These are phyloP conservation scores for Yarrowia divulgata DNA, from an alignment of 805 yeast genomes.

Conservation along the genomic window DNA sequence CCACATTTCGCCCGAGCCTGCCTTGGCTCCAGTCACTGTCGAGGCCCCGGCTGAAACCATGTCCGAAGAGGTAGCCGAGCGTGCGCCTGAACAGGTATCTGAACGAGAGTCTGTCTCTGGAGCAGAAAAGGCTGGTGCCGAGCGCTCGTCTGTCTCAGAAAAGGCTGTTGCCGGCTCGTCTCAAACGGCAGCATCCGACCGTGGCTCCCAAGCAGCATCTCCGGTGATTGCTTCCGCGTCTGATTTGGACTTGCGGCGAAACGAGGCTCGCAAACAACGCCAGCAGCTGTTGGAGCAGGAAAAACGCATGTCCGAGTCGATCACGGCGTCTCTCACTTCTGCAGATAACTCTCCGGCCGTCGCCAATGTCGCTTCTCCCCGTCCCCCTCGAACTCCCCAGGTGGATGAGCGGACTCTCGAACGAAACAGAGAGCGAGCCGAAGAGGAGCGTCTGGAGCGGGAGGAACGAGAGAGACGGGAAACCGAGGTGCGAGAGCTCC, in stretches of 20 bases:
- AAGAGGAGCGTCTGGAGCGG: slow-evolving; percentile 8
- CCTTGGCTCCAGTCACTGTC: slow-evolving; percentile 6
- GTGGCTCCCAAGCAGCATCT: background rate
- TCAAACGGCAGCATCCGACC: too few species aligned
- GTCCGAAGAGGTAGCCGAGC: too few species aligned
- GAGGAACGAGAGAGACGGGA: slow-evolving; percentile 3
- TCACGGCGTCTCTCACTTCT: slow-evolving; percentile 10
- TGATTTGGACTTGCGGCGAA: background rate
- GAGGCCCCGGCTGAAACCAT: background rate
- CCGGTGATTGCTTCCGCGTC: background rate
- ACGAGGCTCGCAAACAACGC: slow-evolving; percentile 14
- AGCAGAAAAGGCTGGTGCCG: too few species aligned
- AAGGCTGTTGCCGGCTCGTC: too few species aligned
- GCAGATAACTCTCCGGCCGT: background rate
- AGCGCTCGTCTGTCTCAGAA: too few species aligned
- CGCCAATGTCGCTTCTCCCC: background rate
- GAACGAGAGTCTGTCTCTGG: too few species aligned
- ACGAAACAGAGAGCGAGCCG: slow-evolving; percentile 2
- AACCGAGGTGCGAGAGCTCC: background rate
- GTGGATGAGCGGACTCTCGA: background rate
- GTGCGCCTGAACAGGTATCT: too few species aligned
- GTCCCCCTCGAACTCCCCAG: background rate
- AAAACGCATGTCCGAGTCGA: background rate
- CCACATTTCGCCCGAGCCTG: background rate
- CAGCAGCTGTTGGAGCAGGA: slow-evolving; percentile 13